Evolutionary conservation across 352 stramenopile species (phyloP).

Genomic region (Globisporangium paddicum): DNA sequence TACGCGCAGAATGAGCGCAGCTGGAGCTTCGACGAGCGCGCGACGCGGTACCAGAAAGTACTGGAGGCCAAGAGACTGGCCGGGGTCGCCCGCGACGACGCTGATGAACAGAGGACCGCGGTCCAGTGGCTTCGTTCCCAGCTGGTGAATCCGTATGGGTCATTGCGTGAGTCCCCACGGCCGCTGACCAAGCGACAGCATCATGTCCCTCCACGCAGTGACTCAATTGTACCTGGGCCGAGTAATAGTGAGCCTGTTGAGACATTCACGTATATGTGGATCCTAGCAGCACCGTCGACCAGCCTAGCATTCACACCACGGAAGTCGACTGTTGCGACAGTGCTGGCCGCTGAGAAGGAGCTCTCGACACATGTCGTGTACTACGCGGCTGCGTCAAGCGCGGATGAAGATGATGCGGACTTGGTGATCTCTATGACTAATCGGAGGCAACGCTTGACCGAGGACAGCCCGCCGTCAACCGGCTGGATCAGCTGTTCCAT

Average conservation of each 20-base stretch:
- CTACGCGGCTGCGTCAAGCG: constrained; percentile 41
- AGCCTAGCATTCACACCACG: constrained; percentile 51
- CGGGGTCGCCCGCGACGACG: constrained; percentile 31
- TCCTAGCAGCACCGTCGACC: constrained; percentile 40
- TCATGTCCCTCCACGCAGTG: constrained; percentile 1
- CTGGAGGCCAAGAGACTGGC: constrained; percentile 49
- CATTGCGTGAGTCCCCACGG: constrained; percentile 7
- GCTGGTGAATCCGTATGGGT: constrained; percentile 39
- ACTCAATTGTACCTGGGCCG: background rate
- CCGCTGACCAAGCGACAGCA: constrained; percentile 1
- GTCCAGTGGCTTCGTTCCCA: constrained; percentile 25
- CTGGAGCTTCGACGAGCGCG: constrained; percentile 62
- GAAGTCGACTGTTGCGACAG: constrained; percentile 14
- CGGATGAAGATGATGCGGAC: constrained; percentile 9
- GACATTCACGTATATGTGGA: constrained; percentile 36
- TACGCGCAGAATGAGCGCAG: constrained; percentile 52
- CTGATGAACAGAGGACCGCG: constrained; percentile 29
- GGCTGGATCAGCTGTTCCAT: constrained; percentile 56
- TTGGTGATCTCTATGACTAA: constrained; percentile 9
- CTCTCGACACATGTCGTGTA: constrained; percentile 66
- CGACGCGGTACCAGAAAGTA: constrained; percentile 42
- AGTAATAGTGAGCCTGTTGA: background rate
- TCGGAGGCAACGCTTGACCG: constrained; percentile 7
- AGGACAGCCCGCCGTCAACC: constrained; percentile 28
- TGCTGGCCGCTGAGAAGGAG: constrained; percentile 47